Conservation (phyloP, 768 basidiomycete genomes). For the Serendipita indica region DNA sequence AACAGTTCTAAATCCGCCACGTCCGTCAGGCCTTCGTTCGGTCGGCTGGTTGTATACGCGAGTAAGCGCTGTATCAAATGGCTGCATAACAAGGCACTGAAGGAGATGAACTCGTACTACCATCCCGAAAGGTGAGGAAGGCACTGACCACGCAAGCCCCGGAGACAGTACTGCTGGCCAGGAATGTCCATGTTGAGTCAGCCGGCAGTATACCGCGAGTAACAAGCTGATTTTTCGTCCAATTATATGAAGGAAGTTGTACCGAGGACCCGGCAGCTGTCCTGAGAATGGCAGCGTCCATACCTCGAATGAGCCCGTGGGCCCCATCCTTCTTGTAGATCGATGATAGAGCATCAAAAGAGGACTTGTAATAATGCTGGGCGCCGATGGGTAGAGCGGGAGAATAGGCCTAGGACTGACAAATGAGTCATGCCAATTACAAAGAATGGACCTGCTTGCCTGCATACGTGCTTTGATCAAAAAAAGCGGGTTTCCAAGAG, state of each 20-base stretch:
- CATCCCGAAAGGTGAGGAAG: slow-evolving; percentile 7
- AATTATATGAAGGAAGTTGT: slow-evolving; percentile 91
- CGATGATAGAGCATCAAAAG: slow-evolving; percentile 63
- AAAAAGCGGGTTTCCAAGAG: slow-evolving; percentile 80
- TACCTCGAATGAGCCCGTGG: slow-evolving; percentile 73
- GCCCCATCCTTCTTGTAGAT: slow-evolving; percentile 67
- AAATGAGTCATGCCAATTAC: neutral
- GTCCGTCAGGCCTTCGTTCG: slow-evolving; percentile 47
- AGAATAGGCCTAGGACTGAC: slow-evolving; percentile 61
- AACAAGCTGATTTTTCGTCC: slow-evolving; percentile 71
- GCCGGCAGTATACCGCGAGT: slow-evolving; percentile 51
- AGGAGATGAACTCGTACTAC: slow-evolving; percentile 7
- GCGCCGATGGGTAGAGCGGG: slow-evolving; percentile 87
- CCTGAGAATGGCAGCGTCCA: slow-evolving; percentile 84
- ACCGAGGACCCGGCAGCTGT: slow-evolving; percentile 92
- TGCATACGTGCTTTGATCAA: slow-evolving; percentile 98
- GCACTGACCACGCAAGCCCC: slow-evolving; percentile 77
- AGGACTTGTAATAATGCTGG: slow-evolving; percentile 81
- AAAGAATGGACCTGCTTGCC: no score
- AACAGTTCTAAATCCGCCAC: slow-evolving; percentile 28
- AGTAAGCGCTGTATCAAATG: slow-evolving; percentile 81
- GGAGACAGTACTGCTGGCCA: slow-evolving; percentile 77
- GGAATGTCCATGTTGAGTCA: slow-evolving; percentile 73
- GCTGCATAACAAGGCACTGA: slow-evolving; percentile 86
- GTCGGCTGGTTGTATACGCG: slow-evolving; percentile 96